phyloP scores from a whole-genome alignment of 768 basidiomycete species.

The Amanita jacksonii region DNA sequence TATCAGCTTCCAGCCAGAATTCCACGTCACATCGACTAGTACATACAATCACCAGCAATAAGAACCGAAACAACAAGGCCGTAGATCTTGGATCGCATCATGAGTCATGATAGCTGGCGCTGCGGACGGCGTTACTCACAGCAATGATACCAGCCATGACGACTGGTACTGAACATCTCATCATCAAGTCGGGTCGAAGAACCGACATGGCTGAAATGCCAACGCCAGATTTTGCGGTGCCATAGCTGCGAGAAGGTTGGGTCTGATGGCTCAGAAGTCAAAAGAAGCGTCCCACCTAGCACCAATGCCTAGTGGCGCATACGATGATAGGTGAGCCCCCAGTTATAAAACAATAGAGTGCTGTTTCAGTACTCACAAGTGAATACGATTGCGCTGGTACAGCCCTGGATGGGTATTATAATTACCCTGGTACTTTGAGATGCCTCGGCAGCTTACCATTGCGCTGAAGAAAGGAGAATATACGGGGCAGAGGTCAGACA shows the following conservation, averaged over 20 bases:
- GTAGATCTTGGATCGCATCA: slow-evolving; percentile 58
- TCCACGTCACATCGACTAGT: background rate
- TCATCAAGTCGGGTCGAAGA: slow-evolving; percentile 93
- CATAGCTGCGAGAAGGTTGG: slow-evolving; percentile 55
- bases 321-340: slow-evolving; percentile 9
- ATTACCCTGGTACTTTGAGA: slow-evolving; percentile 1
- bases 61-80: slow-evolving; percentile 99
- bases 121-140: slow-evolving; percentile 40
- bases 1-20: background rate
- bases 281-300: slow-evolving; percentile 51
- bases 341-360: background rate
- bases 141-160: slow-evolving; percentile 99
- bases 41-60: slow-evolving; percentile 77
- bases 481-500: slow-evolving; percentile 83
- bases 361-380: slow-evolving; percentile 59
- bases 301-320: slow-evolving; percentile 53
- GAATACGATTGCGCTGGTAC: slow-evolving; percentile 94
- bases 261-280: slow-evolving; percentile 11
- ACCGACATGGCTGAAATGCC: slow-evolving; percentile 98
- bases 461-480: slow-evolving; percentile 98
- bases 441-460: slow-evolving; percentile 53
- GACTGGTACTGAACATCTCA: slow-evolving; percentile 95
- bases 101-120: slow-evolving; percentile 3
- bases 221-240: slow-evolving; percentile 98
- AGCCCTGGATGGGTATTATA: slow-evolving; percentile 50